Evolutionary conservation across 2,329 filamentous ascomycete species (phyloP).

Genomic region (Fusarium napiforme): DNA sequence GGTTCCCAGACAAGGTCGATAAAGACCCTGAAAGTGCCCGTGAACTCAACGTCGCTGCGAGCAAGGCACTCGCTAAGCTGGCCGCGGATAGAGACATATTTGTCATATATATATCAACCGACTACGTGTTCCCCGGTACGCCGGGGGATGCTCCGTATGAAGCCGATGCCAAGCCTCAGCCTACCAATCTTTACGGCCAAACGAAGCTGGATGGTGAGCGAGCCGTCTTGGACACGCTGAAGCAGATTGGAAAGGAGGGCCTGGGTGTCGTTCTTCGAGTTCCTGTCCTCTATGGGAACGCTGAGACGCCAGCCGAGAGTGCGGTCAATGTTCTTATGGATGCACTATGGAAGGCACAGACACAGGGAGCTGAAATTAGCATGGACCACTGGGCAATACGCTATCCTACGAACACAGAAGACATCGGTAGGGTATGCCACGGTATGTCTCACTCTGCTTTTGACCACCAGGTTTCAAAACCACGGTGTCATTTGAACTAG

Average conservation of each 20-base stretch:
- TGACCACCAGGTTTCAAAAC: slow-evolving; percentile 17
- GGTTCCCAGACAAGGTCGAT: slow-evolving; percentile 87
- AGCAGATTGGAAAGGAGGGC: slow-evolving; percentile 59
- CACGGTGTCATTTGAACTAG: neutral
- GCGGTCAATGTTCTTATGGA: slow-evolving; percentile 87
- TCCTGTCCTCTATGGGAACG: slow-evolving; percentile 85
- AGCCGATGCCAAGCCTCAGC: slow-evolving; percentile 68
- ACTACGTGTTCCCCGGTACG: slow-evolving; percentile 81
- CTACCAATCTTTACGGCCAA: slow-evolving; percentile 80
- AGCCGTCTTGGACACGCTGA: slow-evolving; percentile 73
- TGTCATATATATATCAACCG: slow-evolving; percentile 83
- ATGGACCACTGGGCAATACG: slow-evolving; percentile 90
- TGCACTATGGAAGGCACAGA: slow-evolving; percentile 77
- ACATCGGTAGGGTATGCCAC: slow-evolving; percentile 81
- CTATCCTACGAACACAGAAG: slow-evolving; percentile 90
- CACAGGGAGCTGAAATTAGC: slow-evolving; percentile 68
- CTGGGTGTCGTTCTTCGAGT: slow-evolving; percentile 79
- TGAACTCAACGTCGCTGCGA: slow-evolving; percentile 79
- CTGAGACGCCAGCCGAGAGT: slow-evolving; percentile 76
- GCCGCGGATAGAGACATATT: slow-evolving; percentile 70
- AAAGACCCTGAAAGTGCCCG: slow-evolving; percentile 79
- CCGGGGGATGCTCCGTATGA: slow-evolving; percentile 88
- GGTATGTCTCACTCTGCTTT: slow-evolving; percentile 56
- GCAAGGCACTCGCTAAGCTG: slow-evolving; percentile 71
- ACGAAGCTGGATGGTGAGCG: slow-evolving; percentile 70